A percentile compares a stretch with the other conserved stretches of the same genome.
Conservation (phyloP, 2,329 filamentous ascomycete species). For the Ambrosiella xylebori region DNA sequence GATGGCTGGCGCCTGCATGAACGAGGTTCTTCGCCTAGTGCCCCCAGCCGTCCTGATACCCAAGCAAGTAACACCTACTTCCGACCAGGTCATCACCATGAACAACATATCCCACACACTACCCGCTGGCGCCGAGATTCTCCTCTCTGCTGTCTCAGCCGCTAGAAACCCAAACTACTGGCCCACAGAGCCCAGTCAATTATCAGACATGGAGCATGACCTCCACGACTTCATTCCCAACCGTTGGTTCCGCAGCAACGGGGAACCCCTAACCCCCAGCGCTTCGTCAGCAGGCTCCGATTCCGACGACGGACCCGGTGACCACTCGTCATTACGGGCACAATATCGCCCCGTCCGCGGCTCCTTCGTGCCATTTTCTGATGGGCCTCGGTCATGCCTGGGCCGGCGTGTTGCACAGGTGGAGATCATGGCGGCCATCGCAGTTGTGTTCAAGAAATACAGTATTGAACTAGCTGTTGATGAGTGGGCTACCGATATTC, state of each 20-base stretch:
- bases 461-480: conserved; percentile 55
- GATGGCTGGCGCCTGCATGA: conserved; percentile 58
- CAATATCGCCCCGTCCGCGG: conserved; percentile 44
- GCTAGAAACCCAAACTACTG: conserved; percentile 59
- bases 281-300: conserved; percentile 20
- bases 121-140: conserved; percentile 38
- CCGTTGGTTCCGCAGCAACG: conserved; percentile 43
- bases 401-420: conserved; percentile 42
- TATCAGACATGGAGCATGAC: conserved; percentile 32
- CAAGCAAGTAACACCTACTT: conserved; percentile 36
- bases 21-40: conserved; percentile 57
- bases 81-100: conserved; percentile 40
- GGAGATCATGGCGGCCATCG: conserved; percentile 37
- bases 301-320: conserved; percentile 33
- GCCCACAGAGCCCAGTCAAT: conserved; percentile 34
- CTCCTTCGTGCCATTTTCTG: conserved; percentile 40
- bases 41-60: conserved; percentile 57
- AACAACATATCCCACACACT: conserved; percentile 40
- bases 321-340: conserved; percentile 42
- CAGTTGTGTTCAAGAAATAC: conserved; percentile 39
- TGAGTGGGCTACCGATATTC: conserved; percentile 35
- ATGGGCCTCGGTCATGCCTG: conserved; percentile 39
- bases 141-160: conserved; percentile 35
- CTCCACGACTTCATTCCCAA: conserved; percentile 53
- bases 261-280: conserved; percentile 9